Evolutionary conservation across 2,329 filamentous ascomycete genomes (phyloP), one percentile per base, ranked within the genome.

Genomic region (Hypoxylon rubiginosum): DNA sequence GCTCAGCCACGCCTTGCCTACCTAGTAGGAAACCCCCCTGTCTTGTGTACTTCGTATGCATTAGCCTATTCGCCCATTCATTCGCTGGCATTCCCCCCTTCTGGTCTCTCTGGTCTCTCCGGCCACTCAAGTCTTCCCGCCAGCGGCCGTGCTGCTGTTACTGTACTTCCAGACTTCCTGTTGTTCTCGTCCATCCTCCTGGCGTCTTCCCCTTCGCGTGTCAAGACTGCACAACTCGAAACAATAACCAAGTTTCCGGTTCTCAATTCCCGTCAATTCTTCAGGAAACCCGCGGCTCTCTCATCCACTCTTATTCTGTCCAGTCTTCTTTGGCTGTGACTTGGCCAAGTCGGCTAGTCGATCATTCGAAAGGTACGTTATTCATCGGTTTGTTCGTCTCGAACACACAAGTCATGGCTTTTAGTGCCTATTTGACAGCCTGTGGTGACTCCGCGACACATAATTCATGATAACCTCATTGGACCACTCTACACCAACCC

Each of bases 51-150:
- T 50, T 67, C 56, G 58, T 68, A 70, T 73, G 64, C 69, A 72
- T 68, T 72, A 73, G 73, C 70, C 72, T 68, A 73, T 73, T 75
- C 72, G 73, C 69, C 69, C 70, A 69, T 70, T 75, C 58, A 56
- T 53, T 73, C 74, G 71, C 68, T 58, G 24, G 50, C 50, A 72
- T 58, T 67, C 53, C 48, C 55, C 56, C 58, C 52, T 24, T 24
- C 21, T 24, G 21, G 21, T 24, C n/a, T n/a, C n/a, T 60, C 58
- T 62, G 51, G 9, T 51, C 41, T 54, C 13, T 30, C 39, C 39
- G 53, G 28, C 58, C 50, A 48, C 58, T 62, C 57, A 56, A 62
- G 53, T 49, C 54, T 46, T 36, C 32, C 54, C 62, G 56, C 49
- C 62, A 53, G 50, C 55, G 30, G 24, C 59, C 46, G 55, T 58